A percentile compares a stretch with the other conserved stretches of the same genome.
phyloP scores from a whole-genome alignment of 306 rosid genomes.

The Prunus padus region DNA sequence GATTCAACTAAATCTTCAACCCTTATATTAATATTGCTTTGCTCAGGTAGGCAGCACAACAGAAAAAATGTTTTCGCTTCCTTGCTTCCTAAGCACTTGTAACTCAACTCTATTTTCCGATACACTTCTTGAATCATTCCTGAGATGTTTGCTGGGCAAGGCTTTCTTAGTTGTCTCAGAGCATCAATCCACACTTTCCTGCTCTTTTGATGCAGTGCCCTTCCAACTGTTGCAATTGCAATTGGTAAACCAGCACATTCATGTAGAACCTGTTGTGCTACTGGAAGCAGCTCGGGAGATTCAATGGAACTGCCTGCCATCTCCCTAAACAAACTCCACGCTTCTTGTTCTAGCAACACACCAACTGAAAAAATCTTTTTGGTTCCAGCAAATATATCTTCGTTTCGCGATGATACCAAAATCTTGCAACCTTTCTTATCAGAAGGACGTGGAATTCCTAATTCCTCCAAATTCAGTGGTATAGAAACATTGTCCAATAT shows the following conservation, averaged over 20 bases:
- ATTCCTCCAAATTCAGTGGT: no score
- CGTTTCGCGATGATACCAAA: no score
- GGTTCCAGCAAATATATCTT: neutral
- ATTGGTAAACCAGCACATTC: conserved; percentile 41
- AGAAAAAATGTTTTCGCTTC: conserved; percentile 27
- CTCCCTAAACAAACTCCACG: conserved; percentile 1
- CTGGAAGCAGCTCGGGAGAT: neutral
- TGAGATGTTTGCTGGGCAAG: neutral
- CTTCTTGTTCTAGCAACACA: neutral
- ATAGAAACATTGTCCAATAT: no score
- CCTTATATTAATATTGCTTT: neutral
- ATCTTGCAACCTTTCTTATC: no score
- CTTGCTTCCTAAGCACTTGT: conserved; percentile 5
- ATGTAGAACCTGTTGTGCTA: conserved; percentile 29
- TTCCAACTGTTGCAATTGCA: conserved; percentile 30
- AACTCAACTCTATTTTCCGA: conserved; percentile 31
- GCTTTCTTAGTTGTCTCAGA: conserved; percentile 16
- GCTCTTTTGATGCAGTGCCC: conserved; percentile 29
- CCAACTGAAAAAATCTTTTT: neutral
- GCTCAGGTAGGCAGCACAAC: conserved; percentile 15
- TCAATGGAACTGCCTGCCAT: neutral
- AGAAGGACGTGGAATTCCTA: no score
- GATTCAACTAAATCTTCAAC: neutral
- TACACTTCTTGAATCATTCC: neutral
- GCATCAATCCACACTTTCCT: conserved; percentile 40